A percentile compares a stretch with the other conserved stretches of the same genome.
Evolutionary conservation across 1,284 basidiomycete species (phyloP).

Genomic region (Puccinia coronata): DNA sequence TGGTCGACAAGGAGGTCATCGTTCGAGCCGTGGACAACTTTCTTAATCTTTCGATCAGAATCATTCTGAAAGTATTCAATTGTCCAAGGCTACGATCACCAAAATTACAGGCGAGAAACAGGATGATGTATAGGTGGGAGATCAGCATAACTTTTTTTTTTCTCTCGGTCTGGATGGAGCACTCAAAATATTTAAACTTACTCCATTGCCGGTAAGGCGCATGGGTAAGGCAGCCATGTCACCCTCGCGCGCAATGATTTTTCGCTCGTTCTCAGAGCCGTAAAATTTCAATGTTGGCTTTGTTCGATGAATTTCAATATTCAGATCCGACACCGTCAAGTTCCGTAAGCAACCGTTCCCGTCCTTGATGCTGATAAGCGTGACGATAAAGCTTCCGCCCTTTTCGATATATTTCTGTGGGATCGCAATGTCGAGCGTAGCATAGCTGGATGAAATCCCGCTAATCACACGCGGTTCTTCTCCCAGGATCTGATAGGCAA

Average conservation of each 20-base stretch:
- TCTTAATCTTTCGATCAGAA: conserved; percentile 3
- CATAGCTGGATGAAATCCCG: conserved; percentile 30
- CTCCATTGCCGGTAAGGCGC: conserved; percentile 80
- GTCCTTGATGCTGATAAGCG: conserved; percentile 71
- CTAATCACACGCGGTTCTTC: conserved; percentile 31
- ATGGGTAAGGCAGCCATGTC: conserved; percentile 73
- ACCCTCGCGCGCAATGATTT: conserved; percentile 73
- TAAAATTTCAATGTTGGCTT: conserved; percentile 88
- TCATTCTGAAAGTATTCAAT: conserved; percentile 33
- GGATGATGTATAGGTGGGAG: not conserved
- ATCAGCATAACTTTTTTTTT: not conserved
- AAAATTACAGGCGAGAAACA: not conserved
- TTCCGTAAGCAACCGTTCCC: conserved; percentile 80
- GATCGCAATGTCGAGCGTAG: conserved; percentile 41
- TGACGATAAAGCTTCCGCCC: conserved; percentile 38
- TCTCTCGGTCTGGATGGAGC: not conserved
- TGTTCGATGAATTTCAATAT: conserved; percentile 82
- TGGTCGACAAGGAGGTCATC: conserved; percentile 34
- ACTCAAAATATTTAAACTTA: conserved; percentile 61
- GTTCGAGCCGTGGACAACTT: conserved; percentile 28
- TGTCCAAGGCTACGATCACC: conserved; percentile 34
- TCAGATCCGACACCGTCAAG: conserved; percentile 74
- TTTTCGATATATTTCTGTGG: conserved; percentile 42
- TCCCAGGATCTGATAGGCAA: conserved; percentile 46
- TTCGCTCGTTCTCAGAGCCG: conserved; percentile 65